phyloP scores from a whole-genome alignment of 2,329 filamentous ascomycete genomes.

The Fusarium sp. region DNA sequence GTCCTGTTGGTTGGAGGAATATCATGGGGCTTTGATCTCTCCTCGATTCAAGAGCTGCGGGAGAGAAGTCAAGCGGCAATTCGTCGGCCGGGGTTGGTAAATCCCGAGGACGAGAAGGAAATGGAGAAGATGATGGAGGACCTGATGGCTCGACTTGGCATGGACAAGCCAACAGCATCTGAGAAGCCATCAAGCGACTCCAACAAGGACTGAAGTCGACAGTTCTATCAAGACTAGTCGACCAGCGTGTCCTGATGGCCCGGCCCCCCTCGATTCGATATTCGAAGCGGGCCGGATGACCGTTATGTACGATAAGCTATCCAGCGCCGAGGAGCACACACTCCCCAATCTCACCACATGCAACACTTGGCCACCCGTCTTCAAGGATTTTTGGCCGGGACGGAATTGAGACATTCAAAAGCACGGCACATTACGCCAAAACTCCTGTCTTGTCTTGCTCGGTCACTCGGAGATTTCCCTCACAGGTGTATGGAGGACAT shows the following conservation, averaged over 20 bases:
- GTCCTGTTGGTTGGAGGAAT: slow-evolving; percentile 81
- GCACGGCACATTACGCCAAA: background rate
- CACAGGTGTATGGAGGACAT: background rate
- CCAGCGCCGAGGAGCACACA: background rate
- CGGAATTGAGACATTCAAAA: background rate
- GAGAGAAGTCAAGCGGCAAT: slow-evolving; percentile 58
- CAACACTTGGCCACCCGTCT: background rate
- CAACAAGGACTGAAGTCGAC: slow-evolving; percentile 23
- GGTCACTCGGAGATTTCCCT: background rate
- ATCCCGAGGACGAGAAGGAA: slow-evolving; percentile 67
- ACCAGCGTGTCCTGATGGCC: background rate
- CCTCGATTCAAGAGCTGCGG: slow-evolving; percentile 73
- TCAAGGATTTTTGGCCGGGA: background rate
- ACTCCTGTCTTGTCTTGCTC: background rate
- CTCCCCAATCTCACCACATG: background rate
- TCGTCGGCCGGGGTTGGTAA: slow-evolving; percentile 50
- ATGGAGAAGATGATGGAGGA: slow-evolving; percentile 72
- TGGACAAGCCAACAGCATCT: slow-evolving; percentile 44
- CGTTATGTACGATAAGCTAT: slow-evolving; percentile 35
- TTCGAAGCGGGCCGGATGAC: background rate
- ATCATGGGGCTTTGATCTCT: slow-evolving; percentile 83
- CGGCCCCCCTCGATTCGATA: background rate
- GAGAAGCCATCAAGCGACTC: slow-evolving; percentile 18
- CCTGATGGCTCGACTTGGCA: slow-evolving; percentile 64
- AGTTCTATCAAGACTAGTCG: background rate